Percentiles rank a stretch among this genome's conserved stretches.
These are phyloP conservation scores for Aspergillus latus DNA, from an alignment of 2,329 filamentous ascomycete genomes.

Conservation along the genomic window DNA sequence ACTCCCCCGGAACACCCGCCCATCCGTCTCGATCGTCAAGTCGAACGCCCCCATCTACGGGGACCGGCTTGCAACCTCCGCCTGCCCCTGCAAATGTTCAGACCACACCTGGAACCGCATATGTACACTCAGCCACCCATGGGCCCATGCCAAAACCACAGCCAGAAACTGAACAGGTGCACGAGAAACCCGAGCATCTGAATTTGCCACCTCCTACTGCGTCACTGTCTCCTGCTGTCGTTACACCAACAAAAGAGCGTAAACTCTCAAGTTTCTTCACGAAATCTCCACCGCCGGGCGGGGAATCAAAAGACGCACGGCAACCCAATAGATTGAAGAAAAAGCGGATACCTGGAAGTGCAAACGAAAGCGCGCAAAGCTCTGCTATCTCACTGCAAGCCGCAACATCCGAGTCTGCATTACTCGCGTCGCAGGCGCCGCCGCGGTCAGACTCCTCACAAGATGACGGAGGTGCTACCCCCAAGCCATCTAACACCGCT, in stretches of 20 bases:
- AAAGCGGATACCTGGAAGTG: conserved; percentile 72
- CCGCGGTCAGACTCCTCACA: conserved; percentile 28
- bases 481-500: conserved; percentile 34
- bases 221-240: conserved; percentile 40
- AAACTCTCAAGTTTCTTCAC: conserved; percentile 68
- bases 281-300: conserved; percentile 63
- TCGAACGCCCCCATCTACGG: conserved; percentile 17
- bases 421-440: conserved; percentile 30
- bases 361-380: conserved; percentile 85
- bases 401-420: conserved; percentile 43
- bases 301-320: conserved; percentile 59
- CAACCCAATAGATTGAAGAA: conserved; percentile 91
- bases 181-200: conserved; percentile 32
- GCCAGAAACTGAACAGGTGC: conserved; percentile 2
- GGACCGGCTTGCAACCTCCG: not conserved
- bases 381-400: conserved; percentile 74
- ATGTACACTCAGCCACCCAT: conserved; percentile 35
- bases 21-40: conserved; percentile 34
- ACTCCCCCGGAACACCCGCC: conserved; percentile 36
- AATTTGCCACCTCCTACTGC: conserved; percentile 48
- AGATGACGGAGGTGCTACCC: conserved; percentile 36
- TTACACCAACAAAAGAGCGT: conserved; percentile 65
- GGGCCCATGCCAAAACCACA: conserved; percentile 32
- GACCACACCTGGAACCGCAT: conserved; percentile 19
- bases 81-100: conserved; percentile 1